Evolutionary conservation across 768 basidiomycete species (phyloP), one percentile per base, ranked within the genome.

Genomic region (Cantharellus cinnabarinus): DNA sequence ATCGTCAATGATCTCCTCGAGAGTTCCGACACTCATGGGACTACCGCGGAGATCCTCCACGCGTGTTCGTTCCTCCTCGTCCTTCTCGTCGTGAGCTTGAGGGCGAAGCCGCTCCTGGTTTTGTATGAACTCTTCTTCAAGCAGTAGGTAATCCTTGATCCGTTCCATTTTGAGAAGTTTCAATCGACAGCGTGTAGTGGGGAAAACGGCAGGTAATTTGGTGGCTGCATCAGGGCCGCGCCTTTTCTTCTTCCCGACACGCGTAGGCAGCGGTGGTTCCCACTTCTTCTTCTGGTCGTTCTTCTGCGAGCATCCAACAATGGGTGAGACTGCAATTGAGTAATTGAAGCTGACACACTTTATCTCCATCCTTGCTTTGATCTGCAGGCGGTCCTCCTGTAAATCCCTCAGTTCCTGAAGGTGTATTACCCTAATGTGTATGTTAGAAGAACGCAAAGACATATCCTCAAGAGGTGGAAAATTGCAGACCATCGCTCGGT

Each of bases 1-100:
- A 71, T 94, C 90, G 75, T 93, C 89, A 65, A 94, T 89, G 63
- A 93, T 89, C 72, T 99, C 95, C 72, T 98, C 95, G 70, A 99
- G 76, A 0, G 90, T 90, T 29, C 95, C 95, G 61, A 99, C 90
- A n/a, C 85, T 85, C 90, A 99, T 94, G 4, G 94, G 95, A 54
- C 81, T 85, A 4, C 95, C 95, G 41, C 94, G 82, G 41, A 99
- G 70, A 70, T 91, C 89, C 70, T 99, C 94, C 53, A 99, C 89
- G 66, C 81, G 85, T 4, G 85, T 86, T 66, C 88, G 76, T 67
- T 98, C 93, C 67, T 95, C 93, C 68, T 91, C 90, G 62, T 90
- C 88, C 76, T 90, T 89, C 73, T 95, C 91, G 70, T 98, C 91
- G 42, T 85, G 76, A 29, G 84, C 83, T 67, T 89, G 84, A 0